phyloP scores from a whole-genome alignment of 805 yeast species.

The Saccharomyces mikatae region DNA sequence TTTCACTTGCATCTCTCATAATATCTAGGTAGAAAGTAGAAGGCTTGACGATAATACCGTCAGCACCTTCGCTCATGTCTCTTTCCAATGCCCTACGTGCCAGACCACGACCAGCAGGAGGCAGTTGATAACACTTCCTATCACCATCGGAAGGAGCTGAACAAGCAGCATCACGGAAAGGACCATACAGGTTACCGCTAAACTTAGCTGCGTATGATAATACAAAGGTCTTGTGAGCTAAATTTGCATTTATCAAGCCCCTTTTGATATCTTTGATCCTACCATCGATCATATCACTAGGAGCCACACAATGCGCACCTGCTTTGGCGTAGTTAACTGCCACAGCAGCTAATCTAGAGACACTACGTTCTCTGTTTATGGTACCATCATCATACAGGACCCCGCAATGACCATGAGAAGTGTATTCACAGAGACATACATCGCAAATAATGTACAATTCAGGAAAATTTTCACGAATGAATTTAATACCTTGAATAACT shows the following conservation, averaged over 20 bases:
- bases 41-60: slow-evolving; percentile 92
- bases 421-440: slow-evolving; percentile 93
- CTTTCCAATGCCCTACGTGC: slow-evolving; percentile 86
- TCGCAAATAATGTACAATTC: slow-evolving; percentile 83
- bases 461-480: slow-evolving; percentile 61
- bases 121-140: slow-evolving; percentile 86
- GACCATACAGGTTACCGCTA: slow-evolving; percentile 86
- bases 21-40: slow-evolving; percentile 91
- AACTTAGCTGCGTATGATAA: slow-evolving; percentile 95
- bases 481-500: slow-evolving; percentile 70
- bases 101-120: slow-evolving; percentile 85
- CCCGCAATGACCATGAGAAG: slow-evolving; percentile 98
- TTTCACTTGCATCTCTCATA: slow-evolving; percentile 76
- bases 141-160: slow-evolving; percentile 86
- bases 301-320: slow-evolving; percentile 93
- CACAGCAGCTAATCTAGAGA: slow-evolving; percentile 81
- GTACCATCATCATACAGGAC: slow-evolving; percentile 79
- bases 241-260: slow-evolving; percentile 69
- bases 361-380: slow-evolving; percentile 66
- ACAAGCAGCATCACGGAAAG: slow-evolving; percentile 96
- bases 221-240: slow-evolving; percentile 82
- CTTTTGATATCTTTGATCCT: slow-evolving; percentile 79
- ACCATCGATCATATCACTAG: slow-evolving; percentile 97
- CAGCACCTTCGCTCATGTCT: slow-evolving; percentile 89
- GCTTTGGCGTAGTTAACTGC: slow-evolving; percentile 93